Base-by-base conservation (phyloP, 345 rosid species). In the Psidium friedrichsthalianum region DNA sequence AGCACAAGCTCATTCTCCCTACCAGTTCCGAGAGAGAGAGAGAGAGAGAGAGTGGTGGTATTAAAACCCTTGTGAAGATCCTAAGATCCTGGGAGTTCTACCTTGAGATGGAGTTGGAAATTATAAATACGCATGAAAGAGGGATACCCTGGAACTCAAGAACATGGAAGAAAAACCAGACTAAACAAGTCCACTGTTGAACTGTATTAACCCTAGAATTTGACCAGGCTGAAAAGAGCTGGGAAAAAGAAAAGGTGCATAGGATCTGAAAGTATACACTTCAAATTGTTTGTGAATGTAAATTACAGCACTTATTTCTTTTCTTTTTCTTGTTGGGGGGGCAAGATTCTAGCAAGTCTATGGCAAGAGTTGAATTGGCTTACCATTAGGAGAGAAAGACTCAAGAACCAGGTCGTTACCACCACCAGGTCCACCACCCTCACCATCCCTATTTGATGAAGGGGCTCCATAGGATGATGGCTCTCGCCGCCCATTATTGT, bases 401-500 rank as follows among this genome's bases (percentile, higher is more conserved):
- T 87, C 86, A 80, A 88, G 88, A 36, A 86, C 82, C 88, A 78
- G 86, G 81, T 84, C 86, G 22, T 84, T 86, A 82, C 82, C 58
- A 51, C 52, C 52, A 11, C 82, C 56, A 51, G 12, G 53, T 86
- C 87, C 85, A 36, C 88, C 89, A 52, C 84, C 25, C 36, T 84
- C 90, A 2, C 85, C 90, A 22, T 82, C 89, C 69, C 51, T 82
- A 32, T 40, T 80, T 32, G 78, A 54, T 52, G 44, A 25, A 74
- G 83, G 61, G 84, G 83, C 32, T 51, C 15, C 24, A 64, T 52
- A 52, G 47, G 42, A 82, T 36, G 83, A 82, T 27, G 54, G 18
- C 54, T n/a, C 42, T 51, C 57, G 13, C 53, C 57, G 32, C 40
- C 49, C 80, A 52, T 51, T 83, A 69, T 21, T n/a, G 80, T 21